Conservation (phyloP, 805 yeast genomes). For the Pachysolen tannophilus region DNA sequence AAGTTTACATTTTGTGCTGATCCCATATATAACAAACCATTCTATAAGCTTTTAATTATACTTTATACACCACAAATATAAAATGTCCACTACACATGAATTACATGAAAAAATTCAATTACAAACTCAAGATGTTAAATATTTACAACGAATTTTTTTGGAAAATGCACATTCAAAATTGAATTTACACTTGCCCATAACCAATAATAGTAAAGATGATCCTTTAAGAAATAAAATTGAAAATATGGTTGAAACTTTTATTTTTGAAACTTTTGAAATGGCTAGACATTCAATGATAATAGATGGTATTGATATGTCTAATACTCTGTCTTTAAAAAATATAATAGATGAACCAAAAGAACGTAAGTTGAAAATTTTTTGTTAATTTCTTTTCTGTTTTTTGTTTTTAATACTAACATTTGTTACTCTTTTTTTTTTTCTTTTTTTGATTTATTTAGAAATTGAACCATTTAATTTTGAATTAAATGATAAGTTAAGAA, state of each 20-base stretch:
- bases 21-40: too few relatives aligned
- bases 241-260: slow-evolving; percentile 32
- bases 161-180: slow-evolving; percentile 35
- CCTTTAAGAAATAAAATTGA: slow-evolving; percentile 38
- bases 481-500: slow-evolving; percentile 51
- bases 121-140: slow-evolving; percentile 43
- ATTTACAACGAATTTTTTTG: slow-evolving; percentile 35
- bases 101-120: slow-evolving; percentile 37
- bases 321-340: slow-evolving; percentile 15
- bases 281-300: slow-evolving; percentile 47
- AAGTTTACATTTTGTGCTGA: too few relatives aligned
- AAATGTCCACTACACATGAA: slow-evolving; percentile 12
- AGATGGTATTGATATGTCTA: slow-evolving; percentile 40
- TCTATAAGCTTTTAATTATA: too few relatives aligned
- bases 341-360: slow-evolving; percentile 16
- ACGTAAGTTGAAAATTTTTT: slow-evolving; percentile 10
- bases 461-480: slow-evolving; percentile 68
- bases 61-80: too few relatives aligned
- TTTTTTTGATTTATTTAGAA: slow-evolving; percentile 15
- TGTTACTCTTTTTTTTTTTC: too few relatives aligned
- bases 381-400: too few relatives aligned
- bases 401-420: too few relatives aligned
- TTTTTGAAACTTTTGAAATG: slow-evolving; percentile 48
- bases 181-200: slow-evolving; percentile 37
- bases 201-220: slow-evolving; percentile 27